Percentiles rank a stretch among this genome's conserved stretches.
phyloP scores from a whole-genome alignment of 2,329 filamentous ascomycete genomes.

The Cytospora leucostoma region DNA sequence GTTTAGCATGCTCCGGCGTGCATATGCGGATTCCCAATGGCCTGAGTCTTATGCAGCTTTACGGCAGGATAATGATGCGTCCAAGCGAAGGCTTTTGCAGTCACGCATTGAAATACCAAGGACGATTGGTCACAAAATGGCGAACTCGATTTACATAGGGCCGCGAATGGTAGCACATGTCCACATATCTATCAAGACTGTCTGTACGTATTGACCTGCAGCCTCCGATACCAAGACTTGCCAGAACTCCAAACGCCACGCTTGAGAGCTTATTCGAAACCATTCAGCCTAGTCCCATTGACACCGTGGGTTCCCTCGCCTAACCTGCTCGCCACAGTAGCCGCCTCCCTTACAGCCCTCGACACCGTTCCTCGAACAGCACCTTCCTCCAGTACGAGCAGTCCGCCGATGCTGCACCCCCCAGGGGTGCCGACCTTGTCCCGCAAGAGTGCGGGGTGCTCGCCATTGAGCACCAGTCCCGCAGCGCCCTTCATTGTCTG shows the following conservation, averaged over 20 bases:
- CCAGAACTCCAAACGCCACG: constrained; percentile 8
- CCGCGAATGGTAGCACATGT: neutral
- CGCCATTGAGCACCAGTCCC: constrained; percentile 66
- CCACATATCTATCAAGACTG: neutral
- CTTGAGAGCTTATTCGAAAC: constrained; percentile 10
- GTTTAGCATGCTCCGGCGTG: neutral
- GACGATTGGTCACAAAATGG: neutral
- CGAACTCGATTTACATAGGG: neutral
- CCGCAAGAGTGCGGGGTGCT: constrained; percentile 73
- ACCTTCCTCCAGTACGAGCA: constrained; percentile 74
- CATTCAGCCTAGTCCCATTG: constrained; percentile 46
- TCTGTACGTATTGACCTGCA: neutral
- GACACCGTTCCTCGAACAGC: constrained; percentile 66
- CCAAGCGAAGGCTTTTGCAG: neutral
- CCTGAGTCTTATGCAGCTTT: neutral
- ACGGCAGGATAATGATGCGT: neutral
- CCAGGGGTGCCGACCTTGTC: constrained; percentile 79
- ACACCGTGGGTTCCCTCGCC: constrained; percentile 56
- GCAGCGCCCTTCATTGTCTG: constrained; percentile 77
- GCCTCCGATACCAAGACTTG: neutral
- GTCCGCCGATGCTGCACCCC: constrained; percentile 74
- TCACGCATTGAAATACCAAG: constrained; percentile 3
- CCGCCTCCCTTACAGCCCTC: constrained; percentile 70
- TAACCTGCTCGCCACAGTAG: constrained; percentile 67
- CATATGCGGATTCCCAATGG: neutral